A percentile compares a stretch with the other conserved stretches of the same genome.
Evolutionary conservation across 345 rosid genomes (phyloP).

Genomic region (Odontarrhena argentea): DNA sequence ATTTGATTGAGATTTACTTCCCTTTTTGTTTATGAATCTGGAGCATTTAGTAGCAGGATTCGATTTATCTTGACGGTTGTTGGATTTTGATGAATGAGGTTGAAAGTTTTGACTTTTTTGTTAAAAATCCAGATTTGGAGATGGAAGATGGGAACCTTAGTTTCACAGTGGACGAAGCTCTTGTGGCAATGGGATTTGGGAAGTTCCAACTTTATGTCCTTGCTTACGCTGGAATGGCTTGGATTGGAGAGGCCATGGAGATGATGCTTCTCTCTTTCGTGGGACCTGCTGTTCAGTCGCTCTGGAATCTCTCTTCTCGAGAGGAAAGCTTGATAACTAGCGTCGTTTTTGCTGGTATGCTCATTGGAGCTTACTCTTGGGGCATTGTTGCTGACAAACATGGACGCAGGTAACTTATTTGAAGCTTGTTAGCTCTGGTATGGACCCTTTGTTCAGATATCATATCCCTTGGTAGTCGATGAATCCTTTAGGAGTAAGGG

Average conservation of each 20-base stretch:
- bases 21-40: neutral
- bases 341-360: conserved; percentile 87
- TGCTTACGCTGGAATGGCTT: conserved; percentile 90
- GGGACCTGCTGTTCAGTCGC: conserved; percentile 76
- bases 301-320: conserved; percentile 71
- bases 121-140: neutral
- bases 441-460: neutral
- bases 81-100: conserved; percentile 18
- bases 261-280: conserved; percentile 92
- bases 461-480: neutral
- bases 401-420: conserved; percentile 71
- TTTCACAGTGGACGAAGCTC: conserved; percentile 88
- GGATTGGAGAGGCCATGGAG: conserved; percentile 95
- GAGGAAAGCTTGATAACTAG: conserved; percentile 75
- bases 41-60: neutral
- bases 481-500: neutral
- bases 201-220: conserved; percentile 71
- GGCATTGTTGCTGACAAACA: conserved; percentile 78
- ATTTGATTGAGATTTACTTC: conserved; percentile 5
- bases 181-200: conserved; percentile 75
- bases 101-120: neutral
- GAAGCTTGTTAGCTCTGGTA: neutral
- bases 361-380: conserved; percentile 88
- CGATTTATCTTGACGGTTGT: neutral
- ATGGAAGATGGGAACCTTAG: conserved; percentile 43